These are phyloP conservation scores for Brettanomyces sp. DNA, from an alignment of 805 yeast genomes.

Conservation along the genomic window DNA sequence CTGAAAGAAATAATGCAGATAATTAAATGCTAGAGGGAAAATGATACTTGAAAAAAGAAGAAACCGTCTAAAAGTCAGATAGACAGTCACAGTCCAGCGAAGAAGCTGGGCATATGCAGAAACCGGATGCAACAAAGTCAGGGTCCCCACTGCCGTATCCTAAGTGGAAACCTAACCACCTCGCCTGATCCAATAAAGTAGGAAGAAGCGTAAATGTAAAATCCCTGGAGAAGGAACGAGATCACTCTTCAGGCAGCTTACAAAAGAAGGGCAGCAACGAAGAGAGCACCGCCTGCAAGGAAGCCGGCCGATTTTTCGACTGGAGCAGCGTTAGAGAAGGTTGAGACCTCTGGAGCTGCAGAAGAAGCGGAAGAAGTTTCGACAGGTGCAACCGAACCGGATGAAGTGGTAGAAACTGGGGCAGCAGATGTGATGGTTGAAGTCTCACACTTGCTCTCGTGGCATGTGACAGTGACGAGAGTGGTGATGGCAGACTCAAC, in stretches of 20 bases:
- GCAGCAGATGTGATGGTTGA: conserved; percentile 25
- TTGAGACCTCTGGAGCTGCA: background rate
- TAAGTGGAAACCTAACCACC: too few species aligned
- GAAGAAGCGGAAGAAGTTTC: conserved; percentile 5
- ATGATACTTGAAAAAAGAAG: too few species aligned
- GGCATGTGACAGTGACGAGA: background rate
- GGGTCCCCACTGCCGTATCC: too few species aligned
- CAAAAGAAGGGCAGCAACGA: conserved; percentile 1
- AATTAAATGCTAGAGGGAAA: too few species aligned
- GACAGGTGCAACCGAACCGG: background rate
- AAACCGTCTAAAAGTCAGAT: too few species aligned
- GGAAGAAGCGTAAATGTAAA: too few species aligned
- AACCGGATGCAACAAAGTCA: too few species aligned
- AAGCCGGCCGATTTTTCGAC: background rate
- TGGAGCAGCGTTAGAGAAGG: conserved; percentile 1
- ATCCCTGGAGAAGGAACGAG: background rate
- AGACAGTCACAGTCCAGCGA: too few species aligned
- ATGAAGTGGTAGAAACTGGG: background rate
- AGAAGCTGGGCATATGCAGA: too few species aligned
- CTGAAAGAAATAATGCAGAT: too few species aligned
- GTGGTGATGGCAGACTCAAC: background rate
- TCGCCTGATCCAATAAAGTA: too few species aligned
- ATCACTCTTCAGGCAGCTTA: background rate
- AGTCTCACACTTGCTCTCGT: background rate
- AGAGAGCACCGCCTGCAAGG: background rate